phyloP scores from a whole-genome alignment of 371 early-diverging fungal species.

The Actinomortierella ambigua region DNA sequence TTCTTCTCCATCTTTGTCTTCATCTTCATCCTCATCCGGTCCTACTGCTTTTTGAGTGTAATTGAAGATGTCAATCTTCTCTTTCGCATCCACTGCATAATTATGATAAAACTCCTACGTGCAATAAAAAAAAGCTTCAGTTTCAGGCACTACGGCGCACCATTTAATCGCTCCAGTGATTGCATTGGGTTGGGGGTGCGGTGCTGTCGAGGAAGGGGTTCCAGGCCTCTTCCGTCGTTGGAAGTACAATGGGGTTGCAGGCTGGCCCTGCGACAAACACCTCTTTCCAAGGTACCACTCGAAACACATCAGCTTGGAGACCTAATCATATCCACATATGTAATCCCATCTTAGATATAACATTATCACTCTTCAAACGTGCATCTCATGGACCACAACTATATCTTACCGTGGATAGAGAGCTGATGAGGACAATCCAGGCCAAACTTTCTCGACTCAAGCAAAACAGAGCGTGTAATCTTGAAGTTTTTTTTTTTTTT shows the following conservation, averaged over 20 bases:
- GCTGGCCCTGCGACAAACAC: slow-evolving; percentile 11
- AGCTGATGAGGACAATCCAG: slow-evolving; percentile 12
- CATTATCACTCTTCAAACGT: too few species aligned
- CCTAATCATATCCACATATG: not conserved
- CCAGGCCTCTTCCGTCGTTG: slow-evolving; percentile 9
- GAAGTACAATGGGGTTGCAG: slow-evolving; percentile 11
- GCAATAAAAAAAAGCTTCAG: slow-evolving; percentile 3
- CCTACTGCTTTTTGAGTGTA: slow-evolving; percentile 6
- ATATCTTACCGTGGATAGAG: slow-evolving; percentile 8
- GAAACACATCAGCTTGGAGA: slow-evolving; percentile 1
- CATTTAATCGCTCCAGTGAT: too few species aligned
- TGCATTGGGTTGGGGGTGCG: not conserved
- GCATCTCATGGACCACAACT: too few species aligned
- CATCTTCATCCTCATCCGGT: slow-evolving; percentile 11
- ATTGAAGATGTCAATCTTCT: slow-evolving; percentile 12
- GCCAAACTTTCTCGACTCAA: slow-evolving; percentile 9
- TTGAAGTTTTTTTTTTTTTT: slow-evolving; percentile 11
- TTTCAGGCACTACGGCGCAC: too few species aligned
- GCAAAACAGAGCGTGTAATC: slow-evolving; percentile 11
- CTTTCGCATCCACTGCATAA: slow-evolving; percentile 10
- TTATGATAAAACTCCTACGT: slow-evolving; percentile 14
- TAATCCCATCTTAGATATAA: too few species aligned
- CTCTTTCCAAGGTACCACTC: too few species aligned
- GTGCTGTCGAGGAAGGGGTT: slow-evolving; percentile 7
- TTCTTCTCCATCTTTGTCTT: not conserved